Base-by-base conservation (phyloP, 148 eudicot genomes). In the Gaultheria prostrata region DNA sequence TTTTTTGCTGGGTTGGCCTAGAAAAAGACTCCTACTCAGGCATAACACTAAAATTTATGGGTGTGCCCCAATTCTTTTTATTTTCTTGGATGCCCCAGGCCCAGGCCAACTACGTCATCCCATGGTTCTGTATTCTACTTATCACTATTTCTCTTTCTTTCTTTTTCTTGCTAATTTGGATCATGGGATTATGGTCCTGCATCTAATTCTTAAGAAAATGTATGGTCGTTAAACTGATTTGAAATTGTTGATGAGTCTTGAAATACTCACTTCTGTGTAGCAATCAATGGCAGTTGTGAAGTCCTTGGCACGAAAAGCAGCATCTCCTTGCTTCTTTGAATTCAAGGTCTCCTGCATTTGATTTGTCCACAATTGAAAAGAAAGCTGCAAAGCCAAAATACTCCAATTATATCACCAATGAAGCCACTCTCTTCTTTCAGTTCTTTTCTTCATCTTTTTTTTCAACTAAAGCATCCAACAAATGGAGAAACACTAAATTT, bases 311-410 rank as follows among this genome's bases (percentile, higher is more conserved):
- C 94, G 88, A 61, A 93, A 93, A 39, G 94, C 92, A 48, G 89
- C 85, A 80, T 93, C 95, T 20, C 95, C 95, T 83, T 87, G 92
- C 90, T 91, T 91, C 91, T 90, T 93, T 28, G 92, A 91, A 80
- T 89, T 89, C 79, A 93, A 83, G 32, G 93, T 90, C 67, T 91
- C 94, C 87, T 90, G 93, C 93, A 93, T 91, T 84, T 93, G 94
- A 80, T 87, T 87, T 45, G 95, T 93, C 95, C 95, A 91, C 93
- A 91, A 80, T 86, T 93, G 94, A 77, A 93, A 93, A 49, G 95
- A 93, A 73, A 93, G 94, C 95, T 93, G 89, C 92, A 86, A 65
- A 75, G 30, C 79, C 72, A 84, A 28, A 59, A 30, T 33, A 71
- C 15, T 82, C n/a, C 59, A 33, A 72, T 74, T 28, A 79, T 39